Percentiles rank a stretch among this genome's conserved stretches.
phyloP scores from a whole-genome alignment of 805 yeast genomes.

The Wickerhamomyces kurtzmanii region DNA sequence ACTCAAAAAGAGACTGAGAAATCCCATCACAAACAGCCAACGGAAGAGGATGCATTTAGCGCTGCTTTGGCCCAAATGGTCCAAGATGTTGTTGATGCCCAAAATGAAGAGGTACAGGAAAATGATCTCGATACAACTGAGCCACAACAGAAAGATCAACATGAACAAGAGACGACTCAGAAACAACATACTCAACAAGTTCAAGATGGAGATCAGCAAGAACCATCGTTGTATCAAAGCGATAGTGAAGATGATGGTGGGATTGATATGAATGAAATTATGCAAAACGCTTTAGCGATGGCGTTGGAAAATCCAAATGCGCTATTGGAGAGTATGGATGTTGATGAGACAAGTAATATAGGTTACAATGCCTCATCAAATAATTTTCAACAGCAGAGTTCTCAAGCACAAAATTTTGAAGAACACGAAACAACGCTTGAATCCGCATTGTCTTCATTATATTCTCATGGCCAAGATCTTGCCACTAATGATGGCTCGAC shows the following conservation, averaged over 20 bases:
- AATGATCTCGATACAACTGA: neutral
- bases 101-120: slow-evolving; percentile 5
- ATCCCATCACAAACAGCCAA: slow-evolving; percentile 3
- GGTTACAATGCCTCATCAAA: too few species aligned
- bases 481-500: too few species aligned
- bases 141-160: neutral
- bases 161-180: neutral
- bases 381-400: too few species aligned
- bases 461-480: too few species aligned
- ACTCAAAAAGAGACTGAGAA: slow-evolving; percentile 1
- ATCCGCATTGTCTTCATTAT: too few species aligned
- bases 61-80: slow-evolving; percentile 49
- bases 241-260: slow-evolving; percentile 27
- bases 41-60: slow-evolving; percentile 28
- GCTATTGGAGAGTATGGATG: slow-evolving; percentile 26
- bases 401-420: too few species aligned
- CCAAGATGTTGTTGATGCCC: slow-evolving; percentile 38
- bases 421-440: too few species aligned
- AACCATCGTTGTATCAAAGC: slow-evolving; percentile 1
- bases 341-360: slow-evolving; percentile 14
- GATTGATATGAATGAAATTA: slow-evolving; percentile 60
- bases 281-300: slow-evolving; percentile 70
- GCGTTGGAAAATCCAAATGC: slow-evolving; percentile 56
- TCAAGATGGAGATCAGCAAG: slow-evolving; percentile 1
- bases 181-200: slow-evolving; percentile 1